Base-by-base conservation (phyloP, 192 early-diverging fungal species). In the Coemansia furcata region DNA sequence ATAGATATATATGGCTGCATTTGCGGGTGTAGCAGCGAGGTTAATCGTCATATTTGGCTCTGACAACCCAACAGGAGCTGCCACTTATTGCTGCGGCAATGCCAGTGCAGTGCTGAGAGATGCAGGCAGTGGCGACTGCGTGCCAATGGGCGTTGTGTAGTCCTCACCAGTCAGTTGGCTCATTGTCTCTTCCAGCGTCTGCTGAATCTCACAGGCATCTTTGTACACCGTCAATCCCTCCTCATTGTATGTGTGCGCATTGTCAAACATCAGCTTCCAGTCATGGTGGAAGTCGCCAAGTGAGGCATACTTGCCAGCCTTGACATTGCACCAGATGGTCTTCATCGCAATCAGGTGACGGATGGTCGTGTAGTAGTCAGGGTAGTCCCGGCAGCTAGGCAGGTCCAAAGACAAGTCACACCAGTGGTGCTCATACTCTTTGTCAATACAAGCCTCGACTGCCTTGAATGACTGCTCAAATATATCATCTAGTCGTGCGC, bases 281-380 rank as follows among this genome's bases (percentile, higher is more conserved):
- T 99, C 97, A 19, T 86, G 83, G 55, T 84, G 80, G 76, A 95
- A 96, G 67, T 88, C 84, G 3, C 70, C 40, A 3, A 88, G 66
- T 14, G 77, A 72, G 39, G 85, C 78, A 77, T 99, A 99, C 63
- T 85, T 77, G 43, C 84, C 73, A 12, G 77, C 87, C 65, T 87
- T 87, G 68, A 96, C 88, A 21, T 89, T 86, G 63, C 85, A 82
- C 64, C 89, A 82, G 74, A 99, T 99, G 50, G 87, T 90, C 49
- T 93, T 89, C 86, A 99, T 84, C 4, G 95, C 91, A 55, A 97
- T 95, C 5, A 95, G 97, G 30, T 89, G 74, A n/a, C 78, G 72
- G 69, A 99, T 99, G 57, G 95, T 84, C 65, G 87, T 82, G 71
- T 96, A 98, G 74, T 99, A 99, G 72, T 91, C 90, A 0, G 94